Conservation (phyloP, 1,139 yeast genomes). For the Kluyveromyces sp. region DNA sequence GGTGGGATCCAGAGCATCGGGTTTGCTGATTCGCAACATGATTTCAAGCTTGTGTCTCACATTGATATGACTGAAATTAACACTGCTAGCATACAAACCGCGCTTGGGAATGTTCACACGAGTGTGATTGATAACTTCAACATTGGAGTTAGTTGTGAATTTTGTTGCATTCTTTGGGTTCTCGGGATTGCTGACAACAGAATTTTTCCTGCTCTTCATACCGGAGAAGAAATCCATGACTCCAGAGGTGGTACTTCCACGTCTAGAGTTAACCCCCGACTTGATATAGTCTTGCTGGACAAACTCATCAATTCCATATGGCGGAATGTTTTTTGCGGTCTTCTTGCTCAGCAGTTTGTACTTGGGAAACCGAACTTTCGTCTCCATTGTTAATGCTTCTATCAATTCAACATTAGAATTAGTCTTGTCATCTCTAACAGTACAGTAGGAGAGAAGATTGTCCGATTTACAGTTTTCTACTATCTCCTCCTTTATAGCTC, state of each 20-base stretch:
- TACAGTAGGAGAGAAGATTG: conserved; percentile 53
- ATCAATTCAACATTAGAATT: conserved; percentile 23
- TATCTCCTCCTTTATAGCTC: conserved; percentile 55
- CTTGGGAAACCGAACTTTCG: conserved; percentile 29
- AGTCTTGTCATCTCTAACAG: conserved; percentile 32
- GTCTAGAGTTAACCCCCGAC: conserved; percentile 9
- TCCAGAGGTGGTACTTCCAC: conserved; percentile 17
- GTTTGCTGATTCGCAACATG: conserved; percentile 67
- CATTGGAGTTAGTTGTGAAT: conserved; percentile 21
- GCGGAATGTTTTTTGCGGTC: conserved; percentile 26
- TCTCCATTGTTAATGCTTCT: conserved; percentile 32
- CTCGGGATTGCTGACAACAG: conserved; percentile 1
- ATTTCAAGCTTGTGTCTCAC: conserved; percentile 73
- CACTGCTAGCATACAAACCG: conserved; percentile 58
- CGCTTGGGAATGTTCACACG: conserved; percentile 28
- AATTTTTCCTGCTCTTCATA: conserved; percentile 11
- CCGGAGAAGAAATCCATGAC: conserved; percentile 27
- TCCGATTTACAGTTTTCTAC: conserved; percentile 53
- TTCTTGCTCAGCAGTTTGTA: conserved; percentile 25
- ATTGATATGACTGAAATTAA: conserved; percentile 61
- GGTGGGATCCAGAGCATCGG: conserved; percentile 45
- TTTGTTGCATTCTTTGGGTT: conserved; percentile 9
- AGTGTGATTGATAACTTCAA: conserved; percentile 22
- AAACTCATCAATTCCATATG: conserved; percentile 32
- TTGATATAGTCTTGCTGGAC: conserved; percentile 16